Evolutionary conservation across 352 stramenopile genomes (phyloP).

Genomic region (Phytophthora uliginosa): DNA sequence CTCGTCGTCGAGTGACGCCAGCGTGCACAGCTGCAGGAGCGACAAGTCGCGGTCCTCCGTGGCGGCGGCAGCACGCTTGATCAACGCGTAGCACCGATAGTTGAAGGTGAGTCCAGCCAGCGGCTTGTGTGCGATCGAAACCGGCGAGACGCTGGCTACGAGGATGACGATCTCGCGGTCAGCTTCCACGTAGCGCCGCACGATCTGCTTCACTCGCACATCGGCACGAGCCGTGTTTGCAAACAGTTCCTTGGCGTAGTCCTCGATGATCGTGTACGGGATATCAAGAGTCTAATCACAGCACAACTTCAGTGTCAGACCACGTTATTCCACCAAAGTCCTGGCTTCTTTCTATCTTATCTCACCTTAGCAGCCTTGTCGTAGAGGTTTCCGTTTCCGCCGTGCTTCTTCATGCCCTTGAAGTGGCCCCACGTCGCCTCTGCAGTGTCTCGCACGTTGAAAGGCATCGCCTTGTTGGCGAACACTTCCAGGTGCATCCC

Average conservation of each 20-base stretch:
- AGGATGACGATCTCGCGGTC: slow-evolving; percentile 65
- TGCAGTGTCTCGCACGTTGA: slow-evolving; percentile 37
- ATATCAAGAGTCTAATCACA: slow-evolving; percentile 29
- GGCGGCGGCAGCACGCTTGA: slow-evolving; percentile 22
- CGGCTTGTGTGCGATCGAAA: slow-evolving; percentile 58
- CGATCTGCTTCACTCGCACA: slow-evolving; percentile 60
- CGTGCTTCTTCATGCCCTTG: slow-evolving; percentile 49
- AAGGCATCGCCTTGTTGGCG: slow-evolving; percentile 51
- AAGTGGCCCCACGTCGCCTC: slow-evolving; percentile 50
- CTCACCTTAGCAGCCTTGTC: slow-evolving; percentile 43
- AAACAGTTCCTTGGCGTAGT: slow-evolving; percentile 40
- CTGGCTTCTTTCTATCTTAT: not conserved
- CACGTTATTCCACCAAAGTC: not conserved
- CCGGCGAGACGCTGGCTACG: slow-evolving; percentile 53
- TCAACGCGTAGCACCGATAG: slow-evolving; percentile 65
- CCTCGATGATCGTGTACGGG: slow-evolving; percentile 40
- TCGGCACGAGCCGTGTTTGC: slow-evolving; percentile 34
- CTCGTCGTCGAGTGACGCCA: slow-evolving; percentile 32
- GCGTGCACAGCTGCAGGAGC: slow-evolving; percentile 28
- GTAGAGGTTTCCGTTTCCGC: slow-evolving; percentile 41
- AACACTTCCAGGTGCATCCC: slow-evolving; percentile 42
- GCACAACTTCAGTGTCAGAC: slow-evolving; percentile 1
- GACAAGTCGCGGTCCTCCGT: slow-evolving; percentile 21
- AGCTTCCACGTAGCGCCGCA: slow-evolving; percentile 59
- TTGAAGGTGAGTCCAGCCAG: slow-evolving; percentile 46